These are phyloP conservation scores for Coprinopsis strossmayeri DNA, from an alignment of 768 basidiomycete genomes.

Conservation along the genomic window DNA sequence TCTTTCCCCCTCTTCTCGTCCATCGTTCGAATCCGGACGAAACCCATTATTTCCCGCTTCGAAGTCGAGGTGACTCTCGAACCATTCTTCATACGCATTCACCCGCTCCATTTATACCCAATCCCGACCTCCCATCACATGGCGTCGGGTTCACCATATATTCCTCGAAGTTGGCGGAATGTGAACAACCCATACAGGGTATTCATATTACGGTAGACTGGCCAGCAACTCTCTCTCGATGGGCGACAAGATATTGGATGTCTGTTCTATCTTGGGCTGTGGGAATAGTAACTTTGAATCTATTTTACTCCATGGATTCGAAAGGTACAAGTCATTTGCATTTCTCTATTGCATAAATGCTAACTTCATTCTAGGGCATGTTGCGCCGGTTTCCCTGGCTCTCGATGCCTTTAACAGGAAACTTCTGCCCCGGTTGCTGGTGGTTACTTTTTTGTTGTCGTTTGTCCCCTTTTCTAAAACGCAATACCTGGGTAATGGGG, in stretches of 20 bases:
- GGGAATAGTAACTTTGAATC: slow-evolving; percentile 55
- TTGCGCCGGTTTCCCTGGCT: slow-evolving; percentile 46
- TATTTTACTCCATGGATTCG: slow-evolving; percentile 48
- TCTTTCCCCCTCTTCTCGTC: slow-evolving; percentile 60
- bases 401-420: slow-evolving; percentile 35
- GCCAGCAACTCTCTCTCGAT: slow-evolving; percentile 62
- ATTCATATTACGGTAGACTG: slow-evolving; percentile 62
- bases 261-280: slow-evolving; percentile 68
- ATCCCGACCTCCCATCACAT: slow-evolving; percentile 13
- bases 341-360: not conserved
- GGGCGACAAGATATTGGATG: slow-evolving; percentile 69
- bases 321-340: slow-evolving; percentile 25
- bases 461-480: slow-evolving; percentile 49
- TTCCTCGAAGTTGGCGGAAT: slow-evolving; percentile 44
- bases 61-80: slow-evolving; percentile 24
- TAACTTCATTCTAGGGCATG: slow-evolving; percentile 22
- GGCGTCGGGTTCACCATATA: slow-evolving; percentile 56
- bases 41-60: slow-evolving; percentile 61
- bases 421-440: slow-evolving; percentile 36
- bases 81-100: slow-evolving; percentile 65
- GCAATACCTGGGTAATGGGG: slow-evolving; percentile 56
- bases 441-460: slow-evolving; percentile 36
- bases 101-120: slow-evolving; percentile 60
- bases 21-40: slow-evolving; percentile 56
- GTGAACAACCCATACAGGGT: slow-evolving; percentile 29